Conservation (phyloP, 192 early-diverging fungal genomes). For the Coemansia sp. region DNA sequence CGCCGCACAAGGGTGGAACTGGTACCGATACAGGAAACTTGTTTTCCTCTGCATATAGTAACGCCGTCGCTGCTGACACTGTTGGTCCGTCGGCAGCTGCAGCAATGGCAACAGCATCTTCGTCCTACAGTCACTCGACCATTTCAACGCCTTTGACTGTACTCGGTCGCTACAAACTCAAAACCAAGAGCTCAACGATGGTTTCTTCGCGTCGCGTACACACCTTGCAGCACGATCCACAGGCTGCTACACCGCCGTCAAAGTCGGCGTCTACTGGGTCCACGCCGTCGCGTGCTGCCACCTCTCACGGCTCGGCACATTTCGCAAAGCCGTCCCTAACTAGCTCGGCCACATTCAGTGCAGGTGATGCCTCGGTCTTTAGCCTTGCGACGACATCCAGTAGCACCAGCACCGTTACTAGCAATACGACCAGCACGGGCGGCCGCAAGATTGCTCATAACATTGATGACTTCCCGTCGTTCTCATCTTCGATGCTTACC, state of each 20-base stretch:
- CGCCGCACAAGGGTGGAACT: conserved; percentile 12
- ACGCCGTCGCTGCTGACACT: conserved; percentile 29
- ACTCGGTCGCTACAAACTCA: conserved; percentile 50
- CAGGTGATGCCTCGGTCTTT: conserved; percentile 9
- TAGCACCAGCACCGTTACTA: conserved; percentile 3
- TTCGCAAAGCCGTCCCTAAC: conserved; percentile 10
- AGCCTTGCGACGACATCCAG: conserved; percentile 3
- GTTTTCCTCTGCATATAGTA: conserved; percentile 45
- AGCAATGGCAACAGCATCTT: conserved; percentile 13
- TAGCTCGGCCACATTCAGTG: conserved; percentile 6
- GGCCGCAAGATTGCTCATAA: conserved; percentile 24
- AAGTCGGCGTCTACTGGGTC: conserved; percentile 25
- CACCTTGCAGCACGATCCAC: conserved; percentile 17
- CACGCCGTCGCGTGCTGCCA: conserved; percentile 17
- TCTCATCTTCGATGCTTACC: conserved; percentile 21
- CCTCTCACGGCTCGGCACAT: not conserved
- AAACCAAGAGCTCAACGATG: conserved; percentile 38
- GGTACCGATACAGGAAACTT: conserved; percentile 16
- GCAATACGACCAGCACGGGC: not conserved
- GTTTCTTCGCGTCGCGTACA: conserved; percentile 32
- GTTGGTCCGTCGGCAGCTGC: conserved; percentile 24
- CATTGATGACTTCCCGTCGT: conserved; percentile 37
- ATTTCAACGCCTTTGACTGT: conserved; percentile 46
- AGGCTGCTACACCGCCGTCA: conserved; percentile 3
- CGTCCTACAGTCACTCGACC: conserved; percentile 33